Percentiles rank a stretch among this genome's conserved stretches.
phyloP scores from a whole-genome alignment of 495 filamentous ascomycete species.

The Gamarada debralockiae region DNA sequence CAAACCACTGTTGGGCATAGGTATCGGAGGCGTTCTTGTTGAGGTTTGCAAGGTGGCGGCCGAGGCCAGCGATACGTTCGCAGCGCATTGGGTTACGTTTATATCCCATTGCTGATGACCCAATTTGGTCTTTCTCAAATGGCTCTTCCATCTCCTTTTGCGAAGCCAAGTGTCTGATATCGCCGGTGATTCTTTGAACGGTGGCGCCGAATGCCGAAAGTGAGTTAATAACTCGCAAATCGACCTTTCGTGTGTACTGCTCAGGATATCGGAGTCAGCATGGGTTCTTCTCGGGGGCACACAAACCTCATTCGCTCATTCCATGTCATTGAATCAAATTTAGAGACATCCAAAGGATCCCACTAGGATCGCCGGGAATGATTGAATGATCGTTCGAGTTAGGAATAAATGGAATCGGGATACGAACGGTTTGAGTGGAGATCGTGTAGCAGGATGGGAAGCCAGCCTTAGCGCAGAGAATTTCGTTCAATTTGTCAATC shows the following conservation, averaged over 20 bases:
- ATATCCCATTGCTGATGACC: constrained; percentile 68
- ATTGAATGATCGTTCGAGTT: too few relatives aligned
- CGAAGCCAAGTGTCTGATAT: constrained; percentile 68
- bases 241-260: constrained; percentile 73
- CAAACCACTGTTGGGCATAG: constrained; percentile 79
- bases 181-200: constrained; percentile 66
- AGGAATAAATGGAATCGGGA: constrained; percentile 37
- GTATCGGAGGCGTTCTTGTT: constrained; percentile 71
- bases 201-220: constrained; percentile 81
- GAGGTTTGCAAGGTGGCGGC: constrained; percentile 62
- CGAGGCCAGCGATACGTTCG: constrained; percentile 78
- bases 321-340: too few relatives aligned
- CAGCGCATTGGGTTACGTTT: constrained; percentile 88
- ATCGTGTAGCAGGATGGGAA: constrained; percentile 72
- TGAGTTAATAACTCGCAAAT: constrained; percentile 75
- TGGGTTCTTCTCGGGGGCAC: too few relatives aligned
- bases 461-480: constrained; percentile 81
- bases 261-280: too few relatives aligned
- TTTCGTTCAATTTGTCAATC: constrained; percentile 70
- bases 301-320: too few relatives aligned
- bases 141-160: constrained; percentile 90
- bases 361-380: too few relatives aligned
- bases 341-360: too few relatives aligned
- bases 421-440: constrained; percentile 52
- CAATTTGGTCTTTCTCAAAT: constrained; percentile 77